phyloP scores from a whole-genome alignment of 495 filamentous ascomycete species.

The Tuber microsphaerosporum region DNA sequence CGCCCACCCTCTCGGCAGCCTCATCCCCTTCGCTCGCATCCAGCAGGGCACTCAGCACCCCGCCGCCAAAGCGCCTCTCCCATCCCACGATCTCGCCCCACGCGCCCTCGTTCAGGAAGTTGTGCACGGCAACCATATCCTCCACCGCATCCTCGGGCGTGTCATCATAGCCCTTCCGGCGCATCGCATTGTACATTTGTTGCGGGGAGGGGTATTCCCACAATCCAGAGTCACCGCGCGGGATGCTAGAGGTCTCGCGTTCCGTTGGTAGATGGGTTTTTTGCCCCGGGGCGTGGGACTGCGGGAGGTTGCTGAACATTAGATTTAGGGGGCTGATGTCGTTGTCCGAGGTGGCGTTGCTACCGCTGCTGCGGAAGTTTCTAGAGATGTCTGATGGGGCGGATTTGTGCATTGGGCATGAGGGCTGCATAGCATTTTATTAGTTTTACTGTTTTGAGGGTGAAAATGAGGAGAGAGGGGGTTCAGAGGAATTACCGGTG shows the following conservation, averaged over 20 bases:
- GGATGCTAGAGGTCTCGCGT: conserved; percentile 78
- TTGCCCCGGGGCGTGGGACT: conserved; percentile 66
- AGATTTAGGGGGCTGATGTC: conserved; percentile 91
- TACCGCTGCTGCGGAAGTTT: conserved; percentile 46
- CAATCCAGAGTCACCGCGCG: conserved; percentile 63
- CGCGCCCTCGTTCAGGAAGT: conserved; percentile 94
- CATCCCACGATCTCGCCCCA: conserved; percentile 89
- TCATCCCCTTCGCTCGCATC: conserved; percentile 46
- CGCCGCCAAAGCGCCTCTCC: conserved; percentile 70
- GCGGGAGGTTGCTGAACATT: conserved; percentile 82
- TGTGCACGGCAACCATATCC: conserved; percentile 94
- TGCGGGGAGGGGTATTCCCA: conserved; percentile 99
- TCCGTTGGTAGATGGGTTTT: conserved; percentile 63
- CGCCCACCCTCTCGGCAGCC: conserved; percentile 43
- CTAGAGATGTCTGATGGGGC: conserved; percentile 44
- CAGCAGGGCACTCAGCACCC: conserved; percentile 41
- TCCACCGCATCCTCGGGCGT: conserved; percentile 91
- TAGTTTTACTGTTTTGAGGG: neutral
- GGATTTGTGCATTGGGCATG: conserved; percentile 82
- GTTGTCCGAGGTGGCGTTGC: conserved; percentile 48
- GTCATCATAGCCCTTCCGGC: conserved; percentile 90
- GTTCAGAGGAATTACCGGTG: conserved; percentile 59
- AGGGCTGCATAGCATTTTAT: conserved; percentile 51
- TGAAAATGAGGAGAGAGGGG: neutral
- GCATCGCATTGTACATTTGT: conserved; percentile 98